These are phyloP conservation scores for Thielaviopsis punctulata DNA, from an alignment of 2,329 filamentous ascomycete species.

Conservation along the genomic window DNA sequence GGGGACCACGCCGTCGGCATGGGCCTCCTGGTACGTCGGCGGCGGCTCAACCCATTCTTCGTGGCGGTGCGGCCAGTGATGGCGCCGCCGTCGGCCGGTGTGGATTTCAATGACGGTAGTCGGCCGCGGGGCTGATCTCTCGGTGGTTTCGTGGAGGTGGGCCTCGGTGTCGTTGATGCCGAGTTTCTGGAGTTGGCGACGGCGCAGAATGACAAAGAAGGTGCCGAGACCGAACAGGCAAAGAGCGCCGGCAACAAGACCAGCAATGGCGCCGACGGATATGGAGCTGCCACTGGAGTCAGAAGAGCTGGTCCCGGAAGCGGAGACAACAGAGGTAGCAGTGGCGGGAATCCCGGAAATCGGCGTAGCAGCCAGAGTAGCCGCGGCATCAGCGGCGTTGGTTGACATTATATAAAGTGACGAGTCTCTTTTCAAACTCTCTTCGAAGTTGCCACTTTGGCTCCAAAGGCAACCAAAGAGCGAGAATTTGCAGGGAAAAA, in stretches of 20 bases:
- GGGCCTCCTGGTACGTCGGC: constrained; percentile 10
- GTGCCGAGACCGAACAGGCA: constrained; percentile 7
- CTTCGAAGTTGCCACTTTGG: background rate
- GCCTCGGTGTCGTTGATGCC: constrained; percentile 9
- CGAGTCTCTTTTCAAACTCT: too few relatives aligned
- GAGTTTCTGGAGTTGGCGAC: constrained; percentile 6
- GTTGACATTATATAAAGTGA: background rate
- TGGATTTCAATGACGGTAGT: constrained; percentile 9
- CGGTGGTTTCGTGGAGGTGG: constrained; percentile 7
- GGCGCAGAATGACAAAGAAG: constrained; percentile 9
- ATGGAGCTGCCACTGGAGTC: background rate
- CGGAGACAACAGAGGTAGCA: background rate
- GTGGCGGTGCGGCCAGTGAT: background rate
- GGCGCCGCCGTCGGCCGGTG: constrained; percentile 3
- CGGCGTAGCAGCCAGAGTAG: background rate
- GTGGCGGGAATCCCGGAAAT: background rate
- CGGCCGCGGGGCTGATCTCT: constrained; percentile 1
- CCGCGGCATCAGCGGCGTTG: background rate
- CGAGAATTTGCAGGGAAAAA: background rate
- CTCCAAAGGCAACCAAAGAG: background rate
- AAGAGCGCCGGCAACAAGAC: constrained; percentile 3
- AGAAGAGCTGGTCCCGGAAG: background rate
- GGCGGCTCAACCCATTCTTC: constrained; percentile 11
- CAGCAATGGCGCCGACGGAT: constrained; percentile 4
- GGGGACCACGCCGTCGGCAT: constrained; percentile 10